A percentile compares a stretch with the other conserved stretches of the same genome.
These are phyloP conservation scores for Rubia peregrina DNA, from an alignment of 305 asterid genomes.

Conservation along the genomic window DNA sequence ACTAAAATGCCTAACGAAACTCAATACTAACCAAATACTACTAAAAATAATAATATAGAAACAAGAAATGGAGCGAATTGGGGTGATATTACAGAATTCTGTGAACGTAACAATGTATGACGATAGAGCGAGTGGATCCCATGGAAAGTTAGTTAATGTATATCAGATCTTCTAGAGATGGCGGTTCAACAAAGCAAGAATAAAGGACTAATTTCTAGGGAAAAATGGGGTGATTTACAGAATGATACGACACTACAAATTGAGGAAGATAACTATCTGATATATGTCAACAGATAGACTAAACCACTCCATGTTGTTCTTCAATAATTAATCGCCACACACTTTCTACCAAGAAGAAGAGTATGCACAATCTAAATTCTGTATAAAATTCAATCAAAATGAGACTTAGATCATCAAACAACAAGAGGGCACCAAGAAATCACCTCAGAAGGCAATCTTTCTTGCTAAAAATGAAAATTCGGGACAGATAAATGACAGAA, in stretches of 20 bases:
- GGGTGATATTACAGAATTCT: conserved; percentile 43
- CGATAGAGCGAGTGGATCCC: conserved; percentile 10
- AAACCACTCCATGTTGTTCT: too few species aligned
- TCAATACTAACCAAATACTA: conserved; percentile 3
- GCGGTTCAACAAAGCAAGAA: neutral
- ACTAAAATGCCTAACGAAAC: neutral
- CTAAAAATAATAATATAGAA: conserved; percentile 1
- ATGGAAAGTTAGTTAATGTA: too few species aligned
- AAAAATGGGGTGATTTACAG: conserved; percentile 40
- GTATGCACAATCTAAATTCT: conserved; percentile 24
- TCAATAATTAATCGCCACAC: too few species aligned
- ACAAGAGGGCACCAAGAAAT: neutral
- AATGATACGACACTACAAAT: conserved; percentile 57
- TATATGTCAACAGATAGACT: too few species aligned
- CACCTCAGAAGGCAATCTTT: neutral
- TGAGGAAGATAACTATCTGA: too few species aligned
- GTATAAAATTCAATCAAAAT: conserved; percentile 18
- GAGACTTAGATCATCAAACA: conserved; percentile 11
- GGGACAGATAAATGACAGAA: neutral
- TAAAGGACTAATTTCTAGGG: neutral
- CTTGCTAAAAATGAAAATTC: neutral
- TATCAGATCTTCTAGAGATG: neutral
- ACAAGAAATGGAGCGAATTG: conserved; percentile 14
- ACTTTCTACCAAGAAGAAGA: too few species aligned
- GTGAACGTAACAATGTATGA: conserved; percentile 74